These are phyloP conservation scores for Neonectria magnoliae DNA, from an alignment of 2,329 filamentous ascomycete genomes.

Conservation along the genomic window DNA sequence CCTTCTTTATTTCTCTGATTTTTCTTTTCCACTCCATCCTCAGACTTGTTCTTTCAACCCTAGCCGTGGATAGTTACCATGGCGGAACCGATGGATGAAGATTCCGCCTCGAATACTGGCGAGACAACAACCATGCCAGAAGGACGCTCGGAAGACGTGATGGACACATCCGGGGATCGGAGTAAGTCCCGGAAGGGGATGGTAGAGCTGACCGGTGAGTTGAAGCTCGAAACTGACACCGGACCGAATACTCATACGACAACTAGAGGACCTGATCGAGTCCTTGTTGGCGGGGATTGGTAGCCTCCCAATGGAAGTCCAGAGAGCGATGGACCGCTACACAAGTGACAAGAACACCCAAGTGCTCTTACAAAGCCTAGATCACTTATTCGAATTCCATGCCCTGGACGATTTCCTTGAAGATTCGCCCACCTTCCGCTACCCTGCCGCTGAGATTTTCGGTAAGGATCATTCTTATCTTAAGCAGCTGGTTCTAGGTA, in stretches of 20 bases:
- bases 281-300: slow-evolving; percentile 25
- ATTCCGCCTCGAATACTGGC: not conserved
- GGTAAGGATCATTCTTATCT: slow-evolving; percentile 29
- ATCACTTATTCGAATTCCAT: slow-evolving; percentile 18
- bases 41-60: not conserved
- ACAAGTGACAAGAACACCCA: slow-evolving; percentile 4
- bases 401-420: slow-evolving; percentile 37
- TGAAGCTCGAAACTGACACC: not conserved
- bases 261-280: slow-evolving; percentile 25
- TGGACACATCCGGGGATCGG: not conserved
- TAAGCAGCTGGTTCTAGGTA: not conserved
- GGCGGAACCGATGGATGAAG: slow-evolving; percentile 21
- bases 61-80: slow-evolving; percentile 2
- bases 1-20: not conserved
- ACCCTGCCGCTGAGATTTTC: slow-evolving; percentile 32
- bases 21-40: not conserved
- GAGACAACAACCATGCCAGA: not conserved
- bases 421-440: slow-evolving; percentile 23
- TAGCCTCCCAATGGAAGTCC: slow-evolving; percentile 27
- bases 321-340: slow-evolving; percentile 24
- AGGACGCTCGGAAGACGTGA: not conserved
- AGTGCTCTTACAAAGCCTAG: slow-evolving; percentile 26
- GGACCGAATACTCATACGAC: slow-evolving; percentile 5
- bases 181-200: not conserved
- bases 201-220: not conserved